These are phyloP conservation scores for Athelia psychrophila DNA, from an alignment of 1,284 basidiomycete species.

Conservation along the genomic window DNA sequence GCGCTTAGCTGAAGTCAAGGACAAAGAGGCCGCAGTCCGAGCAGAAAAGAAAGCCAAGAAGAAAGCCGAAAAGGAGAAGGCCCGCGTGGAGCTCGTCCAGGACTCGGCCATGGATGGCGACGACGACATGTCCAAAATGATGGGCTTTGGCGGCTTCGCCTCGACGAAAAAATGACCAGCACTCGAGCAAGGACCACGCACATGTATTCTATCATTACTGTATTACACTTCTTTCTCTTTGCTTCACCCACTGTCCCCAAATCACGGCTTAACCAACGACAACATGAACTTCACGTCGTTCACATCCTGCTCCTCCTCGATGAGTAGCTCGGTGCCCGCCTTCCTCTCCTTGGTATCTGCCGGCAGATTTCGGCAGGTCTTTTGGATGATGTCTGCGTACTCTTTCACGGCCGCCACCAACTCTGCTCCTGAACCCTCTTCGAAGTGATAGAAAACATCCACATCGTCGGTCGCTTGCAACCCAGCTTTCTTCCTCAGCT, in stretches of 20 bases:
- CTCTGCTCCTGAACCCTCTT: slow-evolving; percentile 63
- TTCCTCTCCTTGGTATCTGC: slow-evolving; percentile 54
- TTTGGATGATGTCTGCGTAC: slow-evolving; percentile 72
- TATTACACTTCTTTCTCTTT: slow-evolving; percentile 23
- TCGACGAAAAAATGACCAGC: slow-evolving; percentile 66
- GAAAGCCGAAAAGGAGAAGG: slow-evolving; percentile 69
- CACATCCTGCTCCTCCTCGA: slow-evolving; percentile 88
- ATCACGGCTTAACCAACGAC: slow-evolving; percentile 51
- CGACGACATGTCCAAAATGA: slow-evolving; percentile 75
- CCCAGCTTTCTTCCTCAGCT: slow-evolving; percentile 93
- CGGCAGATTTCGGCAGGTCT: slow-evolving; percentile 77
- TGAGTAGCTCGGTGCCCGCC: slow-evolving; percentile 46
- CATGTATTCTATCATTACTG: slow-evolving; percentile 20
- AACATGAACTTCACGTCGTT: slow-evolving; percentile 79
- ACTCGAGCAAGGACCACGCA: not conserved
- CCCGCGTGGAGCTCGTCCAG: slow-evolving; percentile 59
- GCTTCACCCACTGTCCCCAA: not conserved
- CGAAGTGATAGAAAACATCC: slow-evolving; percentile 85
- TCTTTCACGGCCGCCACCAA: slow-evolving; percentile 71
- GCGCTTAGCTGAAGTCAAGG: slow-evolving; percentile 81
- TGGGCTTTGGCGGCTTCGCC: slow-evolving; percentile 94
- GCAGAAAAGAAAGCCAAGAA: slow-evolving; percentile 71
- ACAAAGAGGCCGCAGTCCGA: slow-evolving; percentile 61
- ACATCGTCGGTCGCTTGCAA: slow-evolving; percentile 95
- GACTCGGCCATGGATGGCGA: slow-evolving; percentile 49